Conservation (phyloP, 2,329 filamentous ascomycete genomes). For the Venturiaceae sp. region DNA sequence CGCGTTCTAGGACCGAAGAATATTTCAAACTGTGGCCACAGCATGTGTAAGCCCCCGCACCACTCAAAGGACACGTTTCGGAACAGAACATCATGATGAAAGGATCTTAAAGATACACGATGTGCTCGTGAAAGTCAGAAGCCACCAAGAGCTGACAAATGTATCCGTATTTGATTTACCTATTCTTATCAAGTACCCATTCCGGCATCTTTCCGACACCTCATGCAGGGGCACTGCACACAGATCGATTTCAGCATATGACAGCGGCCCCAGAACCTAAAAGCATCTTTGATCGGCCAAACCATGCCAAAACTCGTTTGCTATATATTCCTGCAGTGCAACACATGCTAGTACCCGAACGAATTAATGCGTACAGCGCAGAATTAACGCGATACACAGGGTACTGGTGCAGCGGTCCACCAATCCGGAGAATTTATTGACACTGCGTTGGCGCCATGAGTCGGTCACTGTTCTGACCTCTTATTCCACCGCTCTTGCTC, state of each 20-base stretch:
- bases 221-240: not conserved
- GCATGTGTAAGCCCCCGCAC: not conserved
- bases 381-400: not conserved
- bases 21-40: not conserved
- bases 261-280: not conserved
- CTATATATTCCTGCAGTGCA: not conserved
- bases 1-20: not conserved
- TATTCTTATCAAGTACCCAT: not conserved
- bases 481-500: not conserved
- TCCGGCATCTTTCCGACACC: not conserved
- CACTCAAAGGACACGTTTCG: too few relatives aligned
- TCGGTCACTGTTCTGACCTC: not conserved
- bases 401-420: not conserved
- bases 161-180: not conserved
- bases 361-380: not conserved
- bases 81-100: not conserved
- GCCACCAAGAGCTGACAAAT: not conserved
- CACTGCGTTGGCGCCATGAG: not conserved
- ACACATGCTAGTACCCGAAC: not conserved
- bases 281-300: not conserved
- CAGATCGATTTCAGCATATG: not conserved
- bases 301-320: not conserved
- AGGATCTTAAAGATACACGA: not conserved
- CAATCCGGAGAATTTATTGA: not conserved
- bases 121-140: not conserved